phyloP scores from a whole-genome alignment of 1,139 yeast species.

The Sugiyamaella neomexicana region DNA sequence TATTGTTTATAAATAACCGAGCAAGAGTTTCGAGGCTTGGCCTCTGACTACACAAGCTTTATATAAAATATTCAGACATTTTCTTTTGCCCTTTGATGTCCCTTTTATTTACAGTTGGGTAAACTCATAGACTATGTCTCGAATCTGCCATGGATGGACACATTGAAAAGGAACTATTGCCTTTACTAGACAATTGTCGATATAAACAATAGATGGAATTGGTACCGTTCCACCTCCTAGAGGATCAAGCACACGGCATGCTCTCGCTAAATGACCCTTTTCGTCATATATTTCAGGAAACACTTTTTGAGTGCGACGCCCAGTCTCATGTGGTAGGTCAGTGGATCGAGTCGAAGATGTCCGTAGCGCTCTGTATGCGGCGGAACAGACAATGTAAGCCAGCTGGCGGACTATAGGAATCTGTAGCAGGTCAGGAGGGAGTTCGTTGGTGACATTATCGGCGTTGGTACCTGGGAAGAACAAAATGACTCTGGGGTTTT shows the following conservation, averaged over 20 bases:
- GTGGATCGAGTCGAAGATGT: neutral
- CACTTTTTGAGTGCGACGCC: slow-evolving; percentile 11
- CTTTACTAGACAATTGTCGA: slow-evolving; percentile 11
- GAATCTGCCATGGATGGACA: slow-evolving; percentile 13
- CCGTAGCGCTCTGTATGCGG: slow-evolving; percentile 4
- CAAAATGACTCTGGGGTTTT: slow-evolving; percentile 3
- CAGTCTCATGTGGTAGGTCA: slow-evolving; percentile 4
- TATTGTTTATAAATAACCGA: no score
- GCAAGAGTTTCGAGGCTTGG: no score
- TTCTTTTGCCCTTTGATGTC: no score
- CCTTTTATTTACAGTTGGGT: neutral
- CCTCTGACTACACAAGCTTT: no score
- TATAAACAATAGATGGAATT: slow-evolving; percentile 17
- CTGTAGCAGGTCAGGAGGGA: slow-evolving; percentile 11
- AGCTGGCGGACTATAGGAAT: slow-evolving; percentile 11
- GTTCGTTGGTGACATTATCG: slow-evolving; percentile 6
- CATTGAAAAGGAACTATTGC: slow-evolving; percentile 17
- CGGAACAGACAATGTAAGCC: slow-evolving; percentile 12
- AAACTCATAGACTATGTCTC: slow-evolving; percentile 15
- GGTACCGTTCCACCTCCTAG: slow-evolving; percentile 31
- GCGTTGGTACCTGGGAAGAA: slow-evolving; percentile 12
- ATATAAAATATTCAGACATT: no score
- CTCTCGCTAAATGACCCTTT: slow-evolving; percentile 25
- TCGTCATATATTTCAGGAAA: slow-evolving; percentile 18
- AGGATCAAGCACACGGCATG: slow-evolving; percentile 31